Percentiles rank a stretch among this genome's conserved stretches.
Conservation (phyloP, 2,329 filamentous ascomycete species). For the Nothophoma quercina region DNA sequence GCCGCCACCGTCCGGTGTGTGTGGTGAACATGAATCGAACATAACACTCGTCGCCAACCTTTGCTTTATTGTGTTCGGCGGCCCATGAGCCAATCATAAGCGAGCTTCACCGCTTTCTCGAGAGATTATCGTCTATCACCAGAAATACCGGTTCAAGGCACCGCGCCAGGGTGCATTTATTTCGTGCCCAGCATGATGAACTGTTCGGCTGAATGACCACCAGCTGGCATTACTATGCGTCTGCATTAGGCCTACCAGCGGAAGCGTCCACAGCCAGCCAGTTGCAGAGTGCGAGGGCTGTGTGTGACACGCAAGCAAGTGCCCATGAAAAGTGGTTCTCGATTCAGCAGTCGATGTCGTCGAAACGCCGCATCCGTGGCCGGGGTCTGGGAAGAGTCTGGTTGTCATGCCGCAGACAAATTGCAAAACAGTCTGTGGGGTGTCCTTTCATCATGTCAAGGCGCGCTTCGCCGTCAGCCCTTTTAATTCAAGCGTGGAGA, state of each 20-base stretch:
- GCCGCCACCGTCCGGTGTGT: slow-evolving; percentile 18
- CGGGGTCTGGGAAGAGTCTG: slow-evolving; percentile 39
- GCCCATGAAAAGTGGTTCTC: slow-evolving; percentile 24
- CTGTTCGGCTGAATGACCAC: slow-evolving; percentile 34
- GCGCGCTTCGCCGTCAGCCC: slow-evolving; percentile 26
- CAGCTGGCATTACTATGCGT: slow-evolving; percentile 31
- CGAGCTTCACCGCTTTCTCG: slow-evolving; percentile 45
- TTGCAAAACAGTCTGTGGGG: slow-evolving; percentile 31
- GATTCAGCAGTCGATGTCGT: slow-evolving; percentile 30
- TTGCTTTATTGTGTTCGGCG: slow-evolving; percentile 9
- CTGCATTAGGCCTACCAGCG: slow-evolving; percentile 33
- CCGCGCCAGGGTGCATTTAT: slow-evolving; percentile 31
- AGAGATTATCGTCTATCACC: slow-evolving; percentile 29
- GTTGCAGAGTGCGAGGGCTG: slow-evolving; percentile 30
- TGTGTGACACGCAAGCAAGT: slow-evolving; percentile 31
- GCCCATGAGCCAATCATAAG: slow-evolving; percentile 20
- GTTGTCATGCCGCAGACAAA: slow-evolving; percentile 40
- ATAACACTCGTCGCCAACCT: slow-evolving; percentile 3
- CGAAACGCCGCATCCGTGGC: slow-evolving; percentile 36
- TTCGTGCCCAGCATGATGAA: slow-evolving; percentile 37
- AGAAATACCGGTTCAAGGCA: slow-evolving; percentile 35
- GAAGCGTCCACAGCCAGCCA: slow-evolving; percentile 33
- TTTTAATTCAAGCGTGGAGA: slow-evolving; percentile 37
- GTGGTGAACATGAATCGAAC: slow-evolving; percentile 18
- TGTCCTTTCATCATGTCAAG: slow-evolving; percentile 31